Conservation (phyloP, 1,284 basidiomycete genomes). For the Moesziomyces globuligerus region DNA sequence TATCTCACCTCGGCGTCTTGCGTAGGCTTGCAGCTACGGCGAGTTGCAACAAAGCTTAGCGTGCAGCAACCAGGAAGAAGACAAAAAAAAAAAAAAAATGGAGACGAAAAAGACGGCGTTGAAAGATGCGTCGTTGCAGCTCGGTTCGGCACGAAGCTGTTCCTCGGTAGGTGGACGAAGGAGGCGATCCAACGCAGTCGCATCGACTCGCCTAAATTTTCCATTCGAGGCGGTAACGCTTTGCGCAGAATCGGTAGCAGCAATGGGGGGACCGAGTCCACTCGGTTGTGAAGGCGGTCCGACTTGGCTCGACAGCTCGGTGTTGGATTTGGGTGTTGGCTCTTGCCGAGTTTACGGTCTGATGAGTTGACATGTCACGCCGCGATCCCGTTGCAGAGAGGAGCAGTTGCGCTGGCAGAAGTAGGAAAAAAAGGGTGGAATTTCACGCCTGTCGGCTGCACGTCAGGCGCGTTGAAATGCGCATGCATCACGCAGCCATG, state of each 20-base stretch:
- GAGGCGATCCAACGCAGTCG: no score
- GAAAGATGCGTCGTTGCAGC: background rate
- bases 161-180: no score
- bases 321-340: slow-evolving; percentile 5
- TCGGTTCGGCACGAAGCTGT: background rate
- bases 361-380: slow-evolving; percentile 32
- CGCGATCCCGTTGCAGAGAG: background rate
- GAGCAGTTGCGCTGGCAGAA: background rate
- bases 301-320: no score
- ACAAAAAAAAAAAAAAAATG: background rate
- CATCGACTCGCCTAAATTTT: no score
- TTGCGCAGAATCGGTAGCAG: no score
- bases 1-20: background rate
- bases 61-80: no score
- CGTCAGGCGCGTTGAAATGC: slow-evolving; percentile 25
- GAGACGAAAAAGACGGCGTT: background rate
- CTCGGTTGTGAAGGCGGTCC: no score
- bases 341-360: background rate
- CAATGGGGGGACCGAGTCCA: no score
- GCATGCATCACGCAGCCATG: slow-evolving; percentile 6
- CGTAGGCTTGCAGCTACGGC: background rate
- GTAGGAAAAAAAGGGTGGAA: no score
- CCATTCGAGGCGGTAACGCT: no score
- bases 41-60: background rate
- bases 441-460: no score